Evolutionary conservation across 306 rosid species (phyloP), one percentile per base, ranked within the genome.

Genomic region (Pterocarpus macrocarpus): DNA sequence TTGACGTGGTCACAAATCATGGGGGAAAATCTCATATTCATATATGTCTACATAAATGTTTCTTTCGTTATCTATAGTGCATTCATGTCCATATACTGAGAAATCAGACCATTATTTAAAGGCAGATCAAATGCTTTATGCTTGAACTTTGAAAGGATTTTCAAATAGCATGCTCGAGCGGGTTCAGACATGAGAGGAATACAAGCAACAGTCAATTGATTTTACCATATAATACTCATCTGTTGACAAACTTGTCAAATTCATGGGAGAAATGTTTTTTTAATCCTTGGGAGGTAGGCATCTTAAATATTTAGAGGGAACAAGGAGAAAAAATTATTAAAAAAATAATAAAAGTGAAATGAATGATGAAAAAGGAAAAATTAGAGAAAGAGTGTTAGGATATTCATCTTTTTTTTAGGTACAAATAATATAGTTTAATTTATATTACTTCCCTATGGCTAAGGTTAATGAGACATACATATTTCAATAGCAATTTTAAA

Each of bases 141-240:
- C 43, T 28, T 22, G 32, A 59, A 43, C 15, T 7, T 0, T 59
- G 16, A 13, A 14, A 55, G 71, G 69, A 56, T 32, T 57, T 77
- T 65, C 74, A 13, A 66, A 36, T 38, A 39, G 13, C 55, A 38
- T 36, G 66, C 39, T 22, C 35, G 43, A 50, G 69, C 59, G 32
- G 69, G 44, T 59, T 74, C 56, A 58, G 45, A 63, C 49, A 30
- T 61, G 6, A 2, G 13, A 2, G 36, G 71, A 75, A 61, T 59
- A 3, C 2, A 10, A 15, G 49, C 8, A 62, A n/a, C 6, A 35
- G 41, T 76, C 73, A 76, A 50, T 7, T 11, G 47, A 64, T 1
- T 2, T 43, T 30, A 13, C 45, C 16, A 43, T 43, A 28, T 30
- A 2, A 43, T 59, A 30, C 30, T 1, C 13, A 22, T 22, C 15